Evolutionary conservation across 352 stramenopile species (phyloP).

Genomic region (Phytophthora melonis): DNA sequence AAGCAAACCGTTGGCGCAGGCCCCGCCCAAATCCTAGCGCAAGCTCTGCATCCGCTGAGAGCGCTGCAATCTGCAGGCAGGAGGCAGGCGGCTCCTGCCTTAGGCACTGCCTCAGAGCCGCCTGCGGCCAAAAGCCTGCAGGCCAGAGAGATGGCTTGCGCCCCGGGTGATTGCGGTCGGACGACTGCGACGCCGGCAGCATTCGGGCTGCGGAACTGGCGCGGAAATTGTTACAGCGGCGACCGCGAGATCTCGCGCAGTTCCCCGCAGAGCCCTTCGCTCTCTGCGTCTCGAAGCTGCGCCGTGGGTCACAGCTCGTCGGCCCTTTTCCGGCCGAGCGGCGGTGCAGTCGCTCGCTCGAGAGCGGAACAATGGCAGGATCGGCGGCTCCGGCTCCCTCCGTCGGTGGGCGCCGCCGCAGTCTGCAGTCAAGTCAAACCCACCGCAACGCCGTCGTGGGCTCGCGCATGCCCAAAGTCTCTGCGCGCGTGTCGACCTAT

Average conservation of each 20-base stretch:
- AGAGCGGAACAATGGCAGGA: slow-evolving; percentile 36
- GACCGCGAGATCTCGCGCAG: neutral
- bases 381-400: slow-evolving; percentile 30
- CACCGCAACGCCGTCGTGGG: slow-evolving; percentile 26
- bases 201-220: neutral
- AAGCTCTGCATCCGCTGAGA: slow-evolving; percentile 17
- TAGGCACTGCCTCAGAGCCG: slow-evolving; percentile 19
- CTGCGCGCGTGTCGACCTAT: neutral
- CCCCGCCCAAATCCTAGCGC: slow-evolving; percentile 33
- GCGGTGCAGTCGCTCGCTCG: slow-evolving; percentile 35
- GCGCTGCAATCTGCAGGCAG: slow-evolving; percentile 11
- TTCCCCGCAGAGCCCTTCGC: neutral
- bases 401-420: slow-evolving; percentile 7
- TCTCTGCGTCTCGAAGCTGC: slow-evolving; percentile 12
- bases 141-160: neutral
- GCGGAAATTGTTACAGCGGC: neutral
- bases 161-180: slow-evolving; percentile 23
- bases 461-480: slow-evolving; percentile 12
- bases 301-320: slow-evolving; percentile 17
- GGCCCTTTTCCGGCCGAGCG: slow-evolving; percentile 23
- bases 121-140: neutral
- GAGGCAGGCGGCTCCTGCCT: neutral
- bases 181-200: slow-evolving; percentile 7
- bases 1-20: slow-evolving; percentile 23
- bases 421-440: neutral